A percentile compares a stretch with the other conserved stretches of the same genome.
These are phyloP conservation scores for Ustilago curta DNA, from an alignment of 1,284 basidiomycete species.

Conservation along the genomic window DNA sequence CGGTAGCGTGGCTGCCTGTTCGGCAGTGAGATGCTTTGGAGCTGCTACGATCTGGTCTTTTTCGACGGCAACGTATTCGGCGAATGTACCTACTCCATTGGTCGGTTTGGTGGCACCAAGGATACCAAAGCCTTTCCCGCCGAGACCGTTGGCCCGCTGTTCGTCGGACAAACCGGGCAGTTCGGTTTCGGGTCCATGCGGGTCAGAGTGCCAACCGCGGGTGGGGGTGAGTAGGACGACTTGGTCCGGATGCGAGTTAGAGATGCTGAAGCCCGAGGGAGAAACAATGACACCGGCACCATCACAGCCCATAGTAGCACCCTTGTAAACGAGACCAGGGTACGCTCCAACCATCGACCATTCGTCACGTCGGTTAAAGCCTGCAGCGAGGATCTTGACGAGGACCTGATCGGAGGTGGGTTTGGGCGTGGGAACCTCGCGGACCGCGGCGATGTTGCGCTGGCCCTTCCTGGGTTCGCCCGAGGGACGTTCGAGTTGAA, in stretches of 20 bases:
- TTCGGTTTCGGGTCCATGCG: slow-evolving; percentile 71
- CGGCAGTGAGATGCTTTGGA: slow-evolving; percentile 78
- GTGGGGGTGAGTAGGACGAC: slow-evolving; percentile 80
- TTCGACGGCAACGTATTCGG: slow-evolving; percentile 81
- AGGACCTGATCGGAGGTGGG: slow-evolving; percentile 47
- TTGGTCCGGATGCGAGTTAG: slow-evolving; percentile 37
- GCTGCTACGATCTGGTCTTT: slow-evolving; percentile 77
- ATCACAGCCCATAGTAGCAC: slow-evolving; percentile 77
- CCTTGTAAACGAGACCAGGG: slow-evolving; percentile 76
- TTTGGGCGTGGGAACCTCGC: slow-evolving; percentile 47
- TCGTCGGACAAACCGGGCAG: slow-evolving; percentile 45
- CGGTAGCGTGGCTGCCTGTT: slow-evolving; percentile 81
- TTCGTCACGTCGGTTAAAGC: slow-evolving; percentile 85
- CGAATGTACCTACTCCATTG: slow-evolving; percentile 76
- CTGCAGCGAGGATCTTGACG: slow-evolving; percentile 73
- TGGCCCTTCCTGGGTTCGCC: slow-evolving; percentile 50
- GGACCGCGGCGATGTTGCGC: slow-evolving; percentile 48
- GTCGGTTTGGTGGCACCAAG: slow-evolving; percentile 58
- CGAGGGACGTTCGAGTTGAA: slow-evolving; percentile 53
- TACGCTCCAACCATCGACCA: slow-evolving; percentile 80
- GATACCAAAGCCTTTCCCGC: slow-evolving; percentile 63
- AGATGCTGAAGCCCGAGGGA: slow-evolving; percentile 12
- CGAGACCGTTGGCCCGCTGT: slow-evolving; percentile 39
- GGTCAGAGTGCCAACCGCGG: slow-evolving; percentile 80
- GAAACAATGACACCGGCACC: slow-evolving; percentile 72